Percentiles rank a stretch among this genome's conserved stretches.
Conservation (phyloP, 164 flowering plant species). For the Saururus chinensis region DNA sequence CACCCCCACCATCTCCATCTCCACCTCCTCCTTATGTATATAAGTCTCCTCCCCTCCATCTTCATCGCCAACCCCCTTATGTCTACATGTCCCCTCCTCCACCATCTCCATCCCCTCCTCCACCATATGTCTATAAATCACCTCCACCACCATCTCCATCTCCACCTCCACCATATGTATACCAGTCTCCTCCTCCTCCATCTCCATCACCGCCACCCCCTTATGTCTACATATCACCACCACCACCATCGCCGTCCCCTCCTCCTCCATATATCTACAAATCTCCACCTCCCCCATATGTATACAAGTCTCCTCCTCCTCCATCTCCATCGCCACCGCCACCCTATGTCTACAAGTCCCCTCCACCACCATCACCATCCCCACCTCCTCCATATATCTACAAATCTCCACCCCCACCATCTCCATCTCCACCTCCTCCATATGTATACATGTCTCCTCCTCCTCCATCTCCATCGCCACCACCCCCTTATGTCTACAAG, state of each 20-base stretch:
- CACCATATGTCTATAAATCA: constrained; percentile 1
- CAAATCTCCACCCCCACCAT: neutral
- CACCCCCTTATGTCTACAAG: neutral
- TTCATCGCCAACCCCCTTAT: neutral
- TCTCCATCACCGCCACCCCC: neutral
- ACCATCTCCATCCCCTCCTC: constrained; percentile 1
- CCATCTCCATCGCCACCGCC: neutral
- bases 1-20: neutral
- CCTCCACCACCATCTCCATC: constrained; percentile 9
- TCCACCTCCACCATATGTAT: neutral
- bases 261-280: neutral
- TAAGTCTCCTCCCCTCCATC: neutral
- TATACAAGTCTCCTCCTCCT: neutral
- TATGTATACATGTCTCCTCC: neutral
- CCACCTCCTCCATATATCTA: neutral
- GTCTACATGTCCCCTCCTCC: constrained; percentile 4
- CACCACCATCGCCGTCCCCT: neutral
- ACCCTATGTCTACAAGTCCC: neutral
- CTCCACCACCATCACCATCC: neutral
- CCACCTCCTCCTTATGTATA: neutral
- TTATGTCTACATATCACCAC: neutral
- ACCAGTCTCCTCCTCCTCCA: neutral
- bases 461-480: neutral
- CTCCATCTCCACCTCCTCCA: neutral
- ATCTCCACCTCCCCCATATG: neutral